A percentile compares a stretch with the other conserved stretches of the same genome.
These are phyloP conservation scores for Hapsidospora chrysogenum DNA, from an alignment of 495 filamentous ascomycete species.

Conservation along the genomic window DNA sequence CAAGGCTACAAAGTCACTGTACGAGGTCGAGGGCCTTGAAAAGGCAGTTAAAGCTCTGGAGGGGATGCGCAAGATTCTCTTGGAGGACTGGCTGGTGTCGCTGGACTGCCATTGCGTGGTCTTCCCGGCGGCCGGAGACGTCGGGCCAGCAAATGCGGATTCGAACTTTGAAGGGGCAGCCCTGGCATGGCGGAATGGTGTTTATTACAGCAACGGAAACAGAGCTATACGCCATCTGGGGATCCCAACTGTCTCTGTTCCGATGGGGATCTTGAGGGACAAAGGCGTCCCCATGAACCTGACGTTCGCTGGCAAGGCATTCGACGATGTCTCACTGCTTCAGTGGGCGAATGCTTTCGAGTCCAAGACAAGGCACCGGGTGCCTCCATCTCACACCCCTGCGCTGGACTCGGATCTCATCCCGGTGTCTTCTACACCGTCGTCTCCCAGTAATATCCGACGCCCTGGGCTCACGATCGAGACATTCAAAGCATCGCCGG, in stretches of 20 bases:
- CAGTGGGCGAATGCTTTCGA: constrained; percentile 15
- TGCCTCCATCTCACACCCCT: constrained; percentile 1
- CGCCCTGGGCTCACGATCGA: no score
- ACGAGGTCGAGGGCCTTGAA: constrained; percentile 9
- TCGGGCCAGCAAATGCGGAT: constrained; percentile 13
- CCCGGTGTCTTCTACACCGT: no score
- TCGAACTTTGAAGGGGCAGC: constrained; percentile 8
- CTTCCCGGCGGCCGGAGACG: constrained; percentile 15
- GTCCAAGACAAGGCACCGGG: not conserved
- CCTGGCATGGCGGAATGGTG: constrained; percentile 12
- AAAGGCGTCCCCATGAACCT: constrained; percentile 14
- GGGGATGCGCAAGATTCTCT: constrained; percentile 11
- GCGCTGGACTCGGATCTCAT: constrained; percentile 1
- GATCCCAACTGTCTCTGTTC: constrained; percentile 14
- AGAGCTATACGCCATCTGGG: constrained; percentile 15
- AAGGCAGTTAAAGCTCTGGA: constrained; percentile 12
- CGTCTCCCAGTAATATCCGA: no score
- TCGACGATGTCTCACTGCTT: constrained; percentile 12
- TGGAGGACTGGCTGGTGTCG: constrained; percentile 15
- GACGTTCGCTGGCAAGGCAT: constrained; percentile 15
- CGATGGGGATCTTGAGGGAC: constrained; percentile 12
- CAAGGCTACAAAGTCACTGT: no score
- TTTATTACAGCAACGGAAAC: constrained; percentile 18
- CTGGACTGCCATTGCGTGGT: constrained; percentile 9
- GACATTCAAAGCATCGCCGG: no score